These are phyloP conservation scores for Bondarzewia mesenterica DNA, from an alignment of 1,284 basidiomycete species.

Conservation along the genomic window DNA sequence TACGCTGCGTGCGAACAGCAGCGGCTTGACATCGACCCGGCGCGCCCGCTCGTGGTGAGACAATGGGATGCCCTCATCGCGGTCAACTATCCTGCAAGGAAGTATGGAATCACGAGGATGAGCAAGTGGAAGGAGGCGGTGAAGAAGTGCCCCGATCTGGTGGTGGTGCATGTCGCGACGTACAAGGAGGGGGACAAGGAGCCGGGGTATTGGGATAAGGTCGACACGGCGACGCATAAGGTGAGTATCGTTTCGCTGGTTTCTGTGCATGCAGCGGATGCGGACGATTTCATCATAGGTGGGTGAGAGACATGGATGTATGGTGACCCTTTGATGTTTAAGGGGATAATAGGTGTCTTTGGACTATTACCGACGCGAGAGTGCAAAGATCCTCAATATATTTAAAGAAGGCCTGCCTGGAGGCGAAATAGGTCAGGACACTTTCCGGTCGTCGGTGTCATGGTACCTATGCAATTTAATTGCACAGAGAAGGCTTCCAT, in stretches of 20 bases:
- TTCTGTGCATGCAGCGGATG: neutral
- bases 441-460: neutral
- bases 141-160: conserved; percentile 79
- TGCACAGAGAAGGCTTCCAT: conserved; percentile 73
- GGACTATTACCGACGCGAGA: conserved; percentile 90
- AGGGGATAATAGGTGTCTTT: conserved; percentile 67
- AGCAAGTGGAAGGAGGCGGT: conserved; percentile 74
- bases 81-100: conserved; percentile 91
- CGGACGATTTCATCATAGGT: neutral
- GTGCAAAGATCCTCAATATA: conserved; percentile 79
- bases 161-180: conserved; percentile 90
- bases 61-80: conserved; percentile 93
- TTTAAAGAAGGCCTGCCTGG: conserved; percentile 77
- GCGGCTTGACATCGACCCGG: conserved; percentile 66
- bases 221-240: conserved; percentile 88
- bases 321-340: neutral
- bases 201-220: conserved; percentile 84
- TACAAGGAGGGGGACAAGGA: conserved; percentile 85
- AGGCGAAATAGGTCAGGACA: conserved; percentile 53
- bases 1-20: conserved; percentile 90
- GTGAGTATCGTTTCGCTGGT: conserved; percentile 29
- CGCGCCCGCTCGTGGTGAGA: conserved; percentile 80
- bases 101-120: conserved; percentile 84
- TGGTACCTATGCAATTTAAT: neutral
- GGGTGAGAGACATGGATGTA: neutral